phyloP scores from a whole-genome alignment of 768 basidiomycete species.

The Amanita phalloides region DNA sequence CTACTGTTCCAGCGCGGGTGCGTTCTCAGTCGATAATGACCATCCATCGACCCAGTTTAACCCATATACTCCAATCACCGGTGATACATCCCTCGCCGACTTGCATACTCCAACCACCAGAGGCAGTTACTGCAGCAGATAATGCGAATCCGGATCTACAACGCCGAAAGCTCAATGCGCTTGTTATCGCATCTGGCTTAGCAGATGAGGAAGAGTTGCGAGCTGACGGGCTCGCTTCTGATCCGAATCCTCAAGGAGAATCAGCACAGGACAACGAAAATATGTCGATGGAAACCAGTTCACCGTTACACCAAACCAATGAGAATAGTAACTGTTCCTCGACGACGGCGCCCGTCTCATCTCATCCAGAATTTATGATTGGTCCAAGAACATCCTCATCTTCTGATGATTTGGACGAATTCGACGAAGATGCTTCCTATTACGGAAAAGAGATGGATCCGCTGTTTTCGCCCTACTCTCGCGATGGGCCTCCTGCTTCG shows the following conservation, averaged over 20 bases:
- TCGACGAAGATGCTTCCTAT: conserved; percentile 6
- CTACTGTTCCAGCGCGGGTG: not conserved
- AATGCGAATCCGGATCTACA: not conserved
- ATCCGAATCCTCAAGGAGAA: not conserved
- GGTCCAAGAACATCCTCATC: conserved; percentile 1
- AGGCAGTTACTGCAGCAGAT: not conserved
- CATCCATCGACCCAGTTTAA: not conserved
- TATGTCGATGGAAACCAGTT: not conserved
- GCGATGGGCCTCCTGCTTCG: not conserved
- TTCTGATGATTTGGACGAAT: conserved; percentile 2
- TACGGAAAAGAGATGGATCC: conserved; percentile 4
- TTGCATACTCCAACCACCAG: not conserved
- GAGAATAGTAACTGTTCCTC: too few species aligned
- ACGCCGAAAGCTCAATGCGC: conserved; percentile 4
- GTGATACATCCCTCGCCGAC: not conserved
- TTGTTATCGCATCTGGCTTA: conserved; percentile 6
- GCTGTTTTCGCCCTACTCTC: conserved; percentile 4
- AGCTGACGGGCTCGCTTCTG: not conserved
- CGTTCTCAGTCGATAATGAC: not conserved
- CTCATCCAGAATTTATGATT: not conserved
- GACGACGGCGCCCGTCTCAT: not conserved
- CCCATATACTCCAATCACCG: not conserved
- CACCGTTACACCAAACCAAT: not conserved
- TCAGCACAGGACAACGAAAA: too few species aligned
- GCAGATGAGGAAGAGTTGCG: conserved; percentile 1